These are phyloP conservation scores for Didymella sp. DNA, from an alignment of 2,329 filamentous ascomycete genomes.

Conservation along the genomic window DNA sequence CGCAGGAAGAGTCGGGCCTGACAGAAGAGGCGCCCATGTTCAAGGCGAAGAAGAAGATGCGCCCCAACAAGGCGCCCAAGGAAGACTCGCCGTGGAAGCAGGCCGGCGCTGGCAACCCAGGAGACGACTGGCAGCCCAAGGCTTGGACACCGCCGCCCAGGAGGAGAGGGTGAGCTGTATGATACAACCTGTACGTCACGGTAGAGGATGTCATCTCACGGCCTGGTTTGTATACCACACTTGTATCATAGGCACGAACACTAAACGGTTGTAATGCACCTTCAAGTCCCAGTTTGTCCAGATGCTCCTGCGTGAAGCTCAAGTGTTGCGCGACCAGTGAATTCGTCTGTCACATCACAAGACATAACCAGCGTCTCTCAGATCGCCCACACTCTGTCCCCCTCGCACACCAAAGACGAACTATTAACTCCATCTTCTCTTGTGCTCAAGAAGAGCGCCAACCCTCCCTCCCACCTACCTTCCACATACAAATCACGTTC, in stretches of 20 bases:
- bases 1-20: conserved; percentile 21
- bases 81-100: conserved; percentile 52
- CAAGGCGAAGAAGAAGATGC: conserved; percentile 25
- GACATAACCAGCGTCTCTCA: too few relatives aligned
- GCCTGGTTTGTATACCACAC: neutral
- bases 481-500: too few relatives aligned
- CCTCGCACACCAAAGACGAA: too few relatives aligned
- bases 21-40: neutral
- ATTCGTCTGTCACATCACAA: too few relatives aligned
- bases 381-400: too few relatives aligned
- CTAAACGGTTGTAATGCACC: too few relatives aligned
- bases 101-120: conserved; percentile 46
- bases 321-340: too few relatives aligned
- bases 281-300: too few relatives aligned
- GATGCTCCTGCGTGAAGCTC: too few relatives aligned
- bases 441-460: too few relatives aligned
- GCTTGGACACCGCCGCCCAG: conserved; percentile 54
- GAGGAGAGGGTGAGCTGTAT: conserved; percentile 31
- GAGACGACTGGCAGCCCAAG: conserved; percentile 57
- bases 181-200: neutral
- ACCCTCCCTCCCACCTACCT: too few relatives aligned
- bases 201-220: neutral
- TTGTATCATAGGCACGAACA: neutral
- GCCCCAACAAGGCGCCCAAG: conserved; percentile 38
- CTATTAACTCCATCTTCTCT: too few relatives aligned